Conservation (phyloP, 1,139 yeast genomes). For the Tardiomyces depauwii region DNA sequence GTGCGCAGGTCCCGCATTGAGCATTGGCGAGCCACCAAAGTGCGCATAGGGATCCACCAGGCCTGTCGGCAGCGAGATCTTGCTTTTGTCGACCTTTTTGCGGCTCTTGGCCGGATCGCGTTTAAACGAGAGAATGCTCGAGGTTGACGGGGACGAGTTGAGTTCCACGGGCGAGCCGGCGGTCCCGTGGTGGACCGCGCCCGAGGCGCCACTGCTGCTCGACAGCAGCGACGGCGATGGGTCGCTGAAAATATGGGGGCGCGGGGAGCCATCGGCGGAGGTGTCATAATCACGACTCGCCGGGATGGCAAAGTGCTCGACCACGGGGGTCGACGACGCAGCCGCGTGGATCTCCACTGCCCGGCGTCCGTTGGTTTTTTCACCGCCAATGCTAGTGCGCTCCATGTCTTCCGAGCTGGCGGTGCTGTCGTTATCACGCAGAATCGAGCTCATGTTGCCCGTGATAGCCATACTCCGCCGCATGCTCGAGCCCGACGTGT, state of each 20-base stretch:
- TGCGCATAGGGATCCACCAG: constrained; percentile 15
- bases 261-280: constrained; percentile 2
- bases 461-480: constrained; percentile 5
- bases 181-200: neutral
- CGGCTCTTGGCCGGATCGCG: constrained; percentile 12
- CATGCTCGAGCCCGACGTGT: constrained; percentile 2
- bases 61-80: constrained; percentile 17
- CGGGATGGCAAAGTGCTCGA: constrained; percentile 2
- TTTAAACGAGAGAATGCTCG: constrained; percentile 15
- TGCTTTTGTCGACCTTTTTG: constrained; percentile 12
- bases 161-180: neutral
- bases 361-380: neutral
- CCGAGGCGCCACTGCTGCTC: neutral
- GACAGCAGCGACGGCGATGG: constrained; percentile 1
- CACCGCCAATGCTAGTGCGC: constrained; percentile 1
- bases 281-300: constrained; percentile 5
- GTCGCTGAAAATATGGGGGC: neutral
- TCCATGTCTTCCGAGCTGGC: constrained; percentile 1
- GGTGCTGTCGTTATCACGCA: constrained; percentile 2
- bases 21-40: constrained; percentile 8
- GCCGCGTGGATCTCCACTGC: neutral
- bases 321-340: neutral
- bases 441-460: constrained; percentile 3
- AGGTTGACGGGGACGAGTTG: constrained; percentile 6
- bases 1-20: constrained; percentile 5